Evolutionary conservation across 108 stramenopile genomes (phyloP).

Genomic region (Mayamaea pseudoterrestris): DNA sequence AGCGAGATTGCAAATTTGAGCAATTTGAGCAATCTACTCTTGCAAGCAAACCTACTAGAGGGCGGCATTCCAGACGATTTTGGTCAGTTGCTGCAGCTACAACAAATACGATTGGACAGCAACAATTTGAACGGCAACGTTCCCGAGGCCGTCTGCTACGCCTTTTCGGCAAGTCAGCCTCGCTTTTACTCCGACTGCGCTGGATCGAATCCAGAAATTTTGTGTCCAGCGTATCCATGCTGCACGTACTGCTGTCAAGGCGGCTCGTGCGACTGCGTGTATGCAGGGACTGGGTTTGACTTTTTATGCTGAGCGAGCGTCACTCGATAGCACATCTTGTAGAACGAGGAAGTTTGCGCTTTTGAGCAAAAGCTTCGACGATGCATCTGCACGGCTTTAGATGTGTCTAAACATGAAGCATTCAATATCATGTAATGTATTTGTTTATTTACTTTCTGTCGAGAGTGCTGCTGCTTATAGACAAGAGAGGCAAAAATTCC

Average conservation of each 20-base stretch:
- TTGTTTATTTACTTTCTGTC: too few species aligned
- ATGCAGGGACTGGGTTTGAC: constrained; percentile 1
- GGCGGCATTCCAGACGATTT: constrained; percentile 1
- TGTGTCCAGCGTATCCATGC: constrained; percentile 4
- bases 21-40: background rate
- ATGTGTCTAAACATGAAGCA: too few species aligned
- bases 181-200: constrained; percentile 10
- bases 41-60: background rate
- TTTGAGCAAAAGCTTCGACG: too few species aligned
- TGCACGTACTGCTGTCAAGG: constrained; percentile 9
- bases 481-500: too few species aligned
- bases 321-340: too few species aligned
- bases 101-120: background rate
- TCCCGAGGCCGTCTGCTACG: constrained; percentile 1
- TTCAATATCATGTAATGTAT: too few species aligned
- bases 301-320: too few species aligned
- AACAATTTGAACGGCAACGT: constrained; percentile 1
- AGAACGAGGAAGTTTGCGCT: too few species aligned
- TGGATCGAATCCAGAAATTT: background rate
- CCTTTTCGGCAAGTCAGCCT: background rate
- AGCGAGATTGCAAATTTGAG: background rate
- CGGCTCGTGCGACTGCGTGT: constrained; percentile 5
- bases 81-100: background rate
- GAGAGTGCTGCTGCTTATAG: too few species aligned
- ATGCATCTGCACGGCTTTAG: too few species aligned